Conservation (phyloP, 768 basidiomycete genomes). For the Nidularia sp. region DNA sequence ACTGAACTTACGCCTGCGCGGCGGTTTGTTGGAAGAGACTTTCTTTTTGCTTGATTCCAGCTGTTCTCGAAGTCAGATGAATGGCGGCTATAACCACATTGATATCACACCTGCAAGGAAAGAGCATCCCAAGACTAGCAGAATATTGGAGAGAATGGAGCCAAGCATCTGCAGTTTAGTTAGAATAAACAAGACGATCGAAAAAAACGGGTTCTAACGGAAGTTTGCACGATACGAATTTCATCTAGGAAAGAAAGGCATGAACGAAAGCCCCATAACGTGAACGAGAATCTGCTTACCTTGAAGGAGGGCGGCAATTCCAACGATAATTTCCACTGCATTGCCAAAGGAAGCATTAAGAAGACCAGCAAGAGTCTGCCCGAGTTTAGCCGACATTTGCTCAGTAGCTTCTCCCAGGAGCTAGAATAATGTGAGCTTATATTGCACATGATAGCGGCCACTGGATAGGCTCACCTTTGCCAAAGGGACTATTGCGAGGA, state of each 20-base stretch:
- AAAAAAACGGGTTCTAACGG: conserved; percentile 38
- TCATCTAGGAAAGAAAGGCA: conserved; percentile 43
- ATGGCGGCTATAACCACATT: conserved; percentile 1
- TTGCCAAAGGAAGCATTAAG: conserved; percentile 84
- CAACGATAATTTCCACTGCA: conserved; percentile 88
- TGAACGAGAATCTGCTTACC: conserved; percentile 31
- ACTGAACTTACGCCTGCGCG: conserved; percentile 70
- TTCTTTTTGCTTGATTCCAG: conserved; percentile 62
- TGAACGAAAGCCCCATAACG: conserved; percentile 2
- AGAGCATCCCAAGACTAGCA: conserved; percentile 87
- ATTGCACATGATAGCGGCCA: conserved; percentile 1
- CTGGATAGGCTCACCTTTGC: conserved; percentile 57
- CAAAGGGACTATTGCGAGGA: conserved; percentile 82
- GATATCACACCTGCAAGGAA: conserved; percentile 67
- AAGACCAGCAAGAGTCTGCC: conserved; percentile 82
- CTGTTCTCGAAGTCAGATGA: conserved; percentile 21
- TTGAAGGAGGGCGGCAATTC: conserved; percentile 78
- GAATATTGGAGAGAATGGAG: conserved; percentile 85
- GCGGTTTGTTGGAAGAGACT: conserved; percentile 79
- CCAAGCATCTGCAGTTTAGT: conserved; percentile 65
- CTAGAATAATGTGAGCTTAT: conserved; percentile 23
- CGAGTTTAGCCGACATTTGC: conserved; percentile 72
- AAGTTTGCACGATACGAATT: conserved; percentile 88
- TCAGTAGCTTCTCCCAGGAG: conserved; percentile 81
- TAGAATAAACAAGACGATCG: background rate